phyloP scores from a whole-genome alignment of 1,284 basidiomycete species.

The Schizophyllum commune region DNA sequence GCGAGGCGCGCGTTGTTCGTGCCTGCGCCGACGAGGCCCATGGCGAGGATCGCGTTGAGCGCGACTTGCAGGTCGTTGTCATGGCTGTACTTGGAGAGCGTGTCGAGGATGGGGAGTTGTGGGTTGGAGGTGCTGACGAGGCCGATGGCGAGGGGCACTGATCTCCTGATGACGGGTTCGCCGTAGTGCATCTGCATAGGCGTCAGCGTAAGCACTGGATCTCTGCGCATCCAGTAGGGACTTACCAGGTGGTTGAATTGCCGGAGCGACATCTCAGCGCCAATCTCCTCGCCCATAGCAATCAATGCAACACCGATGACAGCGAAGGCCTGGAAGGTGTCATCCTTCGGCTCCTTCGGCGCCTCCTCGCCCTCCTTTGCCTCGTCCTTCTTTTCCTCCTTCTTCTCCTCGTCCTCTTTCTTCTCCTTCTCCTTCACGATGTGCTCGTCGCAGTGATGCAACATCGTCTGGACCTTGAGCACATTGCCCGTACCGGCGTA shows the following conservation, averaged over 20 bases:
- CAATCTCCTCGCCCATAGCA: conserved; percentile 98
- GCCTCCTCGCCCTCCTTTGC: conserved; percentile 37
- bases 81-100: conserved; percentile 98
- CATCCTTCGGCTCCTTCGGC: conserved; percentile 40
- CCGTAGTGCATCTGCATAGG: conserved; percentile 90
- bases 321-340: conserved; percentile 90
- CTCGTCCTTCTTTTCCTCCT: conserved; percentile 48
- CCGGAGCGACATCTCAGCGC: conserved; percentile 92
- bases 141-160: conserved; percentile 94
- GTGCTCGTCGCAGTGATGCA: conserved; percentile 93
- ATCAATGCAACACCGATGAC: conserved; percentile 93
- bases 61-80: conserved; percentile 97
- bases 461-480: conserved; percentile 87
- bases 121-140: conserved; percentile 95
- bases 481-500: conserved; percentile 97
- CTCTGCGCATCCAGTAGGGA: conserved; percentile 6
- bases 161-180: conserved; percentile 86
- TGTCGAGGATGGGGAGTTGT: conserved; percentile 92
- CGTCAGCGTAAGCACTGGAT: conserved; percentile 3
- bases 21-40: conserved; percentile 97
- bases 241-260: conserved; percentile 91
- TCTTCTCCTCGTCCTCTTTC: conserved; percentile 33
- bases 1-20: conserved; percentile 97
- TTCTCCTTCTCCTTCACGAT: conserved; percentile 56
- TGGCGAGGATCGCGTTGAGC: conserved; percentile 95